phyloP scores from a whole-genome alignment of 75 land plant genomes.

The Larix kaempferi region DNA sequence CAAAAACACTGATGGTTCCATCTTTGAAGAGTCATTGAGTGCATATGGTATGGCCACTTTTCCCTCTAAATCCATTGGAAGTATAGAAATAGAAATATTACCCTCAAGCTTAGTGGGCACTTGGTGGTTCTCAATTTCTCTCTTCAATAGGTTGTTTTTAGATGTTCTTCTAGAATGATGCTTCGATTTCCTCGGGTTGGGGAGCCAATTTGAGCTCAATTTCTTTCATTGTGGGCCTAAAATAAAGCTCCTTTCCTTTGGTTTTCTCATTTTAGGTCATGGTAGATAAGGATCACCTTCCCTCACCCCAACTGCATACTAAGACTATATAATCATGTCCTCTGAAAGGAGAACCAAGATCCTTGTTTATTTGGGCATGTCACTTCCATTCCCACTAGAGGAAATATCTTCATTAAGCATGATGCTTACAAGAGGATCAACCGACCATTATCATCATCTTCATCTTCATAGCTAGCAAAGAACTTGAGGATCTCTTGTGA shows the following conservation, averaged over 20 bases:
- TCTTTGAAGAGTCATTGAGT: constrained; percentile 7
- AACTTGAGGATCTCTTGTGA: neutral
- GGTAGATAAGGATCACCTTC: neutral
- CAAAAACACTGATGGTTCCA: constrained; percentile 5
- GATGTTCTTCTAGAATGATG: neutral
- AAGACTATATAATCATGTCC: constrained; percentile 10
- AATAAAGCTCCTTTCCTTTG: constrained; percentile 8
- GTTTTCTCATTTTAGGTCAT: constrained; percentile 5
- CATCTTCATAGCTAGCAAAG: neutral
- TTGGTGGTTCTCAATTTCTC: neutral
- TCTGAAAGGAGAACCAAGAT: neutral
- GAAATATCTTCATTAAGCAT: neutral
- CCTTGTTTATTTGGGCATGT: neutral
- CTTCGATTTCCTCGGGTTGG: neutral
- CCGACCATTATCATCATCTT: constrained; percentile 1
- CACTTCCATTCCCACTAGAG: constrained; percentile 2
- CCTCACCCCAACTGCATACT: neutral
- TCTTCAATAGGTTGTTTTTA: neutral
- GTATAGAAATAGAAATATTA: neutral
- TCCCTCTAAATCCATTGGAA: constrained; percentile 6
- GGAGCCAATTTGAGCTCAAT: constrained; percentile 9
- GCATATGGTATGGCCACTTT: constrained; percentile 2
- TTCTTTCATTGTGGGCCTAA: constrained; percentile 8
- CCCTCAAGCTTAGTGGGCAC: neutral
- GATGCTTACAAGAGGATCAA: neutral